Conservation (phyloP, 163 green algal genomes). For the Volvox carteri region DNA sequence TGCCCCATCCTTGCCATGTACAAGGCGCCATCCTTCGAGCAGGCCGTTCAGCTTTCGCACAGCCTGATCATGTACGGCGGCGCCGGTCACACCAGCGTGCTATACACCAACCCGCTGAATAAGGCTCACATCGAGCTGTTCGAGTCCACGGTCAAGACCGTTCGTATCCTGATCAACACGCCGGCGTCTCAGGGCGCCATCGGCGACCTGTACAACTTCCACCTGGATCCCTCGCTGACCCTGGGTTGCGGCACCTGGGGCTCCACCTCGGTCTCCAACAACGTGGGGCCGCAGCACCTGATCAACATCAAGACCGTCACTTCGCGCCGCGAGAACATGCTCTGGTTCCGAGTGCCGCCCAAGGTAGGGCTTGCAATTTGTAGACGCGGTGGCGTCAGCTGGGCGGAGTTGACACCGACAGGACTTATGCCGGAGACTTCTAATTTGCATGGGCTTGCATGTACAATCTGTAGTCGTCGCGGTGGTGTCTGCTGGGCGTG, state of each 20-base stretch:
- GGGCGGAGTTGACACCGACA: no score
- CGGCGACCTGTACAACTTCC: slow-evolving; percentile 82
- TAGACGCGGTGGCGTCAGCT: no score
- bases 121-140: slow-evolving; percentile 72
- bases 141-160: slow-evolving; percentile 71
- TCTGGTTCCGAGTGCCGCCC: slow-evolving; percentile 82
- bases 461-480: no score
- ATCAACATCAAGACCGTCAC: slow-evolving; percentile 84
- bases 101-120: slow-evolving; percentile 82
- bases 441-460: no score
- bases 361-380: no score
- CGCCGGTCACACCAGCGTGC: slow-evolving; percentile 77
- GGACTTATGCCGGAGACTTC: no score
- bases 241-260: slow-evolving; percentile 82
- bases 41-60: slow-evolving; percentile 69
- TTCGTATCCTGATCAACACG: slow-evolving; percentile 80
- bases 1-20: slow-evolving; percentile 80
- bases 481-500: no score
- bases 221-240: slow-evolving; percentile 82
- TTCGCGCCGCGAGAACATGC: slow-evolving; percentile 83
- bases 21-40: slow-evolving; percentile 66
- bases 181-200: slow-evolving; percentile 74
- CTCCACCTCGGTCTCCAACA: slow-evolving; percentile 76
- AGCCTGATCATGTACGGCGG: slow-evolving; percentile 78
- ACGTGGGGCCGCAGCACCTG: slow-evolving; percentile 79